These are phyloP conservation scores for Rhodotorula sp. DNA, from an alignment of 1,284 basidiomycete genomes.

Conservation along the genomic window DNA sequence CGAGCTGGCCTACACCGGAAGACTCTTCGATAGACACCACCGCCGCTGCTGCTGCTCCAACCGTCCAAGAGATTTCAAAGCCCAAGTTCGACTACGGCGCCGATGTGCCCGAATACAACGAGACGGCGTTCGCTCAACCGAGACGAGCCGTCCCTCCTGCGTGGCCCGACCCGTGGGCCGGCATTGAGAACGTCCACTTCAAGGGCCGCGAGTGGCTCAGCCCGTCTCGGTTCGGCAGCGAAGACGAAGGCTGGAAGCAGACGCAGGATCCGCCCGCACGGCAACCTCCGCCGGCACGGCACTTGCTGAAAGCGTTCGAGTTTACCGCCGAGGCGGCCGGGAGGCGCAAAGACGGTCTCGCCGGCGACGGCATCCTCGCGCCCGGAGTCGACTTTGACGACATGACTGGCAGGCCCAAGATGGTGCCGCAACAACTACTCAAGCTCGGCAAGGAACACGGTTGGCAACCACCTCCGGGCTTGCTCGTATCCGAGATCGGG, in stretches of 20 bases:
- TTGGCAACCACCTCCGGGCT: slow-evolving; percentile 10
- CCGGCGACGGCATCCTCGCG: neutral
- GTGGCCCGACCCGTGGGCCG: slow-evolving; percentile 28
- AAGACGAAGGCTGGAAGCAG: slow-evolving; percentile 4
- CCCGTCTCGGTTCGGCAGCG: slow-evolving; percentile 16
- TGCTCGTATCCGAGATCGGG: slow-evolving; percentile 14
- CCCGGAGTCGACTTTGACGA: slow-evolving; percentile 17
- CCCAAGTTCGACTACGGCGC: too few relatives aligned
- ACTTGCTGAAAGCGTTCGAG: slow-evolving; percentile 33
- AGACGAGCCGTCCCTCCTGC: slow-evolving; percentile 23
- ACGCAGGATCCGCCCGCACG: slow-evolving; percentile 15
- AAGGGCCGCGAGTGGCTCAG: slow-evolving; percentile 6
- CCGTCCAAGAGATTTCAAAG: too few relatives aligned
- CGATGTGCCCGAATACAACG: neutral
- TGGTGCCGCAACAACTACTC: slow-evolving; percentile 10
- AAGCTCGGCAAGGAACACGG: slow-evolving; percentile 12
- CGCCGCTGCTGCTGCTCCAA: too few relatives aligned
- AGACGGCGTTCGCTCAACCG: slow-evolving; percentile 10
- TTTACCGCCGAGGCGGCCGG: slow-evolving; percentile 13
- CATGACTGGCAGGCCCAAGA: slow-evolving; percentile 27
- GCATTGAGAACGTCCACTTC: slow-evolving; percentile 8
- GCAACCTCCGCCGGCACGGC: slow-evolving; percentile 17
- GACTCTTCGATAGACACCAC: too few relatives aligned
- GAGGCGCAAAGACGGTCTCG: neutral
- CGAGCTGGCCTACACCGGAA: too few relatives aligned